A percentile compares a stretch with the other conserved stretches of the same genome.
Evolutionary conservation across 2,329 filamentous ascomycete genomes (phyloP).

Genomic region (Colletotrichum sp.): DNA sequence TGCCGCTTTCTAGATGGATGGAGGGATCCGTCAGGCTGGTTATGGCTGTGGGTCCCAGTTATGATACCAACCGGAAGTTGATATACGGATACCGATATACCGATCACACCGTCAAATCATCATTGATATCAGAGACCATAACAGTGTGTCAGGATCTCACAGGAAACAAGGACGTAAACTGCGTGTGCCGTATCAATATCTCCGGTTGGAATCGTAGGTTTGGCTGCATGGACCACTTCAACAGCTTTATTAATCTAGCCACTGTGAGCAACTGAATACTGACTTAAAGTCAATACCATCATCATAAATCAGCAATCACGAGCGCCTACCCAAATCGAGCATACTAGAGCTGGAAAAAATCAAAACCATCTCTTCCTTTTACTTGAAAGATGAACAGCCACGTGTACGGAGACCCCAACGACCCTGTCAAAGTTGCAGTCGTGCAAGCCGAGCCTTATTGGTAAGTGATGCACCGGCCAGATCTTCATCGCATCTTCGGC

Average conservation of each 20-base stretch:
- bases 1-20: neutral
- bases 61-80: neutral
- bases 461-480: neutral
- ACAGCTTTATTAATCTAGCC: neutral
- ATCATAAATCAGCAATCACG: neutral
- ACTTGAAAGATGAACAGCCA: neutral
- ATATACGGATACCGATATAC: neutral
- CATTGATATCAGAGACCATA: neutral
- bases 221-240: neutral
- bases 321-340: neutral
- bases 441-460: neutral
- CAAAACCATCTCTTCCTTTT: neutral
- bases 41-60: neutral
- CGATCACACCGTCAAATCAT: neutral
- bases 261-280: neutral
- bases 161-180: neutral
- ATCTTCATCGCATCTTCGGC: neutral
- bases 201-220: neutral
- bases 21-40: neutral
- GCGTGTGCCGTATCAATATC: neutral
- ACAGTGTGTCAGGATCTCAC: neutral
- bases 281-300: neutral
- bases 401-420: neutral
- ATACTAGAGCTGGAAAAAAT: accelerated
- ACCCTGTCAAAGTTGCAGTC: neutral